Percentiles rank a stretch among this genome's conserved stretches.
Conservation (phyloP, 2,329 filamentous ascomycete species). For the Aurifilum marmelostoma region DNA sequence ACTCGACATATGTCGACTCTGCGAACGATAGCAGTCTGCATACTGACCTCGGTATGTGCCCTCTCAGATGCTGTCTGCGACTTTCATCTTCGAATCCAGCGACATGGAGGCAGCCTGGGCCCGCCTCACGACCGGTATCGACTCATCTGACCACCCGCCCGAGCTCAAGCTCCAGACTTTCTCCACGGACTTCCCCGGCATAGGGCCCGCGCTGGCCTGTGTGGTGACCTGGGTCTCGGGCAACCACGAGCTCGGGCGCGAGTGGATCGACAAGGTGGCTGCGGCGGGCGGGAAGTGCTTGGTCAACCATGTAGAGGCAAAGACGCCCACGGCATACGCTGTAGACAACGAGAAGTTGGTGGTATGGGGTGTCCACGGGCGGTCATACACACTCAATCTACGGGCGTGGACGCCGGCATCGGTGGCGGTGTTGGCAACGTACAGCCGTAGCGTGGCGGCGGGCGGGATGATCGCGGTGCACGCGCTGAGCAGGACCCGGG, state of each 20-base stretch:
- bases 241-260: constrained; percentile 36
- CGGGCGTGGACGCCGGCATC: not conserved
- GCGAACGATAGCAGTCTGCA: not conserved
- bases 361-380: constrained; percentile 1
- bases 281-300: constrained; percentile 30
- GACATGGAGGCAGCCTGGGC: not conserved
- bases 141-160: constrained; percentile 27
- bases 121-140: not conserved
- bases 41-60: not conserved
- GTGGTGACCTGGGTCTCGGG: constrained; percentile 40
- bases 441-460: not conserved
- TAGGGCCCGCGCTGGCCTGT: constrained; percentile 35
- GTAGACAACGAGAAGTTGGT: constrained; percentile 1
- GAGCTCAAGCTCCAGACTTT: constrained; percentile 36
- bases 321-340: not conserved
- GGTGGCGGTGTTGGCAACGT: not conserved
- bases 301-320: not conserved
- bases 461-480: not conserved
- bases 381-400: constrained; percentile 3
- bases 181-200: constrained; percentile 34
- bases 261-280: constrained; percentile 36
- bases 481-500: not conserved
- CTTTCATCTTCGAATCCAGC: constrained; percentile 4
- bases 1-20: not conserved
- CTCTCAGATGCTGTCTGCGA: not conserved